A percentile compares a stretch with the other conserved stretches of the same genome.
phyloP scores from a whole-genome alignment of 2,329 filamentous ascomycete species.

The Colletotrichum ledebouriae region DNA sequence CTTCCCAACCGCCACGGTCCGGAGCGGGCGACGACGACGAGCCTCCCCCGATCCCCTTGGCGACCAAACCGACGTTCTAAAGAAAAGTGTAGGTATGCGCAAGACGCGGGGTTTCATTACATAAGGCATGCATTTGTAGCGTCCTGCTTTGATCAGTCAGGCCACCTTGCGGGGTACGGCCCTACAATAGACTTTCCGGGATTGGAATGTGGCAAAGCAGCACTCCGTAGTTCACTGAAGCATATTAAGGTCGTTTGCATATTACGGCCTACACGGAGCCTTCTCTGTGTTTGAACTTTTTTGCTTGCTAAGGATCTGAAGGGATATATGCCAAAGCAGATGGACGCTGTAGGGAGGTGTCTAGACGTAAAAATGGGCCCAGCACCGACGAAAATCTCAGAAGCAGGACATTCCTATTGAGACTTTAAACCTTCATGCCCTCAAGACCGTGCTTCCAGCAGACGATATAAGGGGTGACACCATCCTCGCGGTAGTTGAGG shows the following conservation, averaged over 20 bases:
- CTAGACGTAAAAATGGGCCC: slow-evolving; percentile 21
- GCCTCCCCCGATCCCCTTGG: slow-evolving; percentile 67
- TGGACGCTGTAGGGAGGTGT: slow-evolving; percentile 40
- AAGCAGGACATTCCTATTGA: slow-evolving; percentile 29
- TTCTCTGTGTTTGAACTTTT: slow-evolving; percentile 36
- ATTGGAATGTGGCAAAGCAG: slow-evolving; percentile 1
- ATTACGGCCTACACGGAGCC: slow-evolving; percentile 37
- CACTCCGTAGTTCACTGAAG: slow-evolving; percentile 11
- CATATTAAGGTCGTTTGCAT: slow-evolving; percentile 4
- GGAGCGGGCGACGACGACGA: slow-evolving; percentile 48
- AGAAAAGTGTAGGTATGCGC: background rate
- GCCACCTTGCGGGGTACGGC: slow-evolving; percentile 14
- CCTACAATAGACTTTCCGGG: slow-evolving; percentile 1
- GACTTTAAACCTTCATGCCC: slow-evolving; percentile 88
- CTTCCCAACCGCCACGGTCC: slow-evolving; percentile 29
- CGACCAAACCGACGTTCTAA: slow-evolving; percentile 63
- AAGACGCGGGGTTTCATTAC: slow-evolving; percentile 12
- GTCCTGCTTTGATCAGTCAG: slow-evolving; percentile 26
- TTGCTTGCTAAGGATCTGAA: slow-evolving; percentile 43
- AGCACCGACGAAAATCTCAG: slow-evolving; percentile 37
- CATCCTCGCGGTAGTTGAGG: slow-evolving; percentile 98
- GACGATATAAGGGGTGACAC: slow-evolving; percentile 87
- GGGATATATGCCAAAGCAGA: slow-evolving; percentile 44
- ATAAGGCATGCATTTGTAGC: slow-evolving; percentile 31
- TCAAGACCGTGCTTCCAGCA: slow-evolving; percentile 96